Evolutionary conservation across 2,329 filamentous ascomycete genomes (phyloP), one percentile per base, ranked within the genome.

Genomic region (Fusarium goolgardi): DNA sequence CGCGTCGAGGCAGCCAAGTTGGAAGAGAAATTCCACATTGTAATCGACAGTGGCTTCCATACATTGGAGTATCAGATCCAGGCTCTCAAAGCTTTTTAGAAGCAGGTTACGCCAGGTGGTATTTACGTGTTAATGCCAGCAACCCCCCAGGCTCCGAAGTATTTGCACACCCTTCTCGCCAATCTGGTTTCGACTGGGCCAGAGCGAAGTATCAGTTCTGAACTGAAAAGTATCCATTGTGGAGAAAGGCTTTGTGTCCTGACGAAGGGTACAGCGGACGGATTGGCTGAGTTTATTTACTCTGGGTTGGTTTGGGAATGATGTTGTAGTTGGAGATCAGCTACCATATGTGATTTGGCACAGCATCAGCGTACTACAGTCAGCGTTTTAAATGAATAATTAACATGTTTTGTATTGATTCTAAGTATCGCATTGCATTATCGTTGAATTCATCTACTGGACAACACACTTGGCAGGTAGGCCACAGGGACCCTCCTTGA

Each of bases 391-490:
- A 15, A 10, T 21, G 13, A 31, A 32, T 61, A 32, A 51, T 55
- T 32, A 59, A 37, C 25, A 51, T 43, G 27, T 58, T 59, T 59
- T 62, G 21, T 55, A 62, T 53, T 69, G 44, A 55, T 61, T 58
- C 18, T 59, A 63, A 52, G 40, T 63, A 62, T 69, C 53, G 58
- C 34, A 21, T 64, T 53, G 40, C 45, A 63, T 68, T 57, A 67
- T 67, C 55, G 55, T 67, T 59, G 39, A 37, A 39, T 32, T 71
- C 45, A 32, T 71, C 81, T 80, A 93, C 75, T 89, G 81, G 71
- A 96, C 87, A 46, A 81, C 80, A 79, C 92, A 96, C 76, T 94
- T 94, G 52, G 83, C 81, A 32, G 93, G 92, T 72, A 96, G 81
- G 23, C 93, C 92, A 76, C 93, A 96, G 45, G 91, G 91, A 0